phyloP scores from a whole-genome alignment of 2,329 filamentous ascomycete species.

The Cercospora sp. region DNA sequence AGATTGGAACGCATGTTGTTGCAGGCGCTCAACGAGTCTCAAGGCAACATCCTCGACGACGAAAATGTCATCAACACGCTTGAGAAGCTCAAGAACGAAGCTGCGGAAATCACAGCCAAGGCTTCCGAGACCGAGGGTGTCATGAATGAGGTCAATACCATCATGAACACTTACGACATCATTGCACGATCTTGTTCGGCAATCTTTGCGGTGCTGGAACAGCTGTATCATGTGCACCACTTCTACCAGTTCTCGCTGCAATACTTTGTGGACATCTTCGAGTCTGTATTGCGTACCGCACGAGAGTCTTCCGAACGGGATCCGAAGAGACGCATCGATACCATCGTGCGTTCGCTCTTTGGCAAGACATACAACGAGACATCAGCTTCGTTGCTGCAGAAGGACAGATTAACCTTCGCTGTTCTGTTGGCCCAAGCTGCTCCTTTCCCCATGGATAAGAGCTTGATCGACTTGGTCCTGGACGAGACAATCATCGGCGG shows the following conservation, averaged over 20 bases:
- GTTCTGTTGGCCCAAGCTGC: constrained; percentile 94
- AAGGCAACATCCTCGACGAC: constrained; percentile 96
- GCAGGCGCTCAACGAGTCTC: constrained; percentile 94
- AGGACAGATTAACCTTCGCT: constrained; percentile 88
- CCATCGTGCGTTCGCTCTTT: constrained; percentile 90
- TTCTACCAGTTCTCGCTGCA: constrained; percentile 99
- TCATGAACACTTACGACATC: constrained; percentile 89
- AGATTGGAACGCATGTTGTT: constrained; percentile 92
- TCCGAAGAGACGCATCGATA: constrained; percentile 70
- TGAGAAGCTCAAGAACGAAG: constrained; percentile 96
- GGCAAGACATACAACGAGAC: constrained; percentile 89
- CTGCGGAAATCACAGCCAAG: constrained; percentile 92
- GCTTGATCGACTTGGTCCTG: constrained; percentile 80
- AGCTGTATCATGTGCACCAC: constrained; percentile 96
- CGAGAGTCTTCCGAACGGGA: constrained; percentile 64
- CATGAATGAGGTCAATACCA: constrained; percentile 95
- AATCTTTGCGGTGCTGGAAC: constrained; percentile 94
- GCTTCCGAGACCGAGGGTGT: constrained; percentile 96
- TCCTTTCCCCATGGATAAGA: constrained; percentile 94
- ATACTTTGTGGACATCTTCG: constrained; percentile 98
- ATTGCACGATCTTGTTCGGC: constrained; percentile 95
- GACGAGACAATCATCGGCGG: constrained; percentile 73
- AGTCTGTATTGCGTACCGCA: constrained; percentile 81
- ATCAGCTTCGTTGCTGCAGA: constrained; percentile 88
- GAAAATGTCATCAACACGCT: constrained; percentile 97